A percentile compares a stretch with the other conserved stretches of the same genome.
Conservation (phyloP, 2,329 filamentous ascomycete species). For the Colletotrichum chrysophilum region DNA sequence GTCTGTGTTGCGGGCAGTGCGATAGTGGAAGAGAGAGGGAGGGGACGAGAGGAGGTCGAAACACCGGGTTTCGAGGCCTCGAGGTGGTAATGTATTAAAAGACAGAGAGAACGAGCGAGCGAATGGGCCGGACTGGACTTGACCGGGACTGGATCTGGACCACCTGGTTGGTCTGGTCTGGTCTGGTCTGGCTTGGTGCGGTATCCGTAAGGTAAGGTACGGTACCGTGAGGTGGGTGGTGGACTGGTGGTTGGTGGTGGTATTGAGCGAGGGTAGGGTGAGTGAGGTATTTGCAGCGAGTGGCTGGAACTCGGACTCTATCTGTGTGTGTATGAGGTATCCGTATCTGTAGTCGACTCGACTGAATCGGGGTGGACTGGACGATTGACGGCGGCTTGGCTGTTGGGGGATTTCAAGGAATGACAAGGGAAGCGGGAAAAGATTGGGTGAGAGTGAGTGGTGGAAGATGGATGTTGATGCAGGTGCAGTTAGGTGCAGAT, state of each 20-base stretch:
- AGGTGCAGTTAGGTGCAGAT: not conserved
- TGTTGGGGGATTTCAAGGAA: not conserved
- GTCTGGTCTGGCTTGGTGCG: not conserved
- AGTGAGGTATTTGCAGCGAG: not conserved
- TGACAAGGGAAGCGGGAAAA: not conserved
- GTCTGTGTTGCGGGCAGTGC: not conserved
- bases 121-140: not conserved
- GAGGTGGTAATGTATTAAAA: not conserved
- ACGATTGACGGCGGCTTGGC: not conserved
- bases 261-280: not conserved
- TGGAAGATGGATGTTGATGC: not conserved
- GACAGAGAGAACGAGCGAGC: not conserved
- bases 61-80: conserved; percentile 12
- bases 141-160: not conserved
- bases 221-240: not conserved
- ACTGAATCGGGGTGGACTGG: not conserved
- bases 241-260: not conserved
- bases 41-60: conserved; percentile 10
- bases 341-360: not conserved
- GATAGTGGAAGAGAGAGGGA: not conserved
- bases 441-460: not conserved
- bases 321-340: not conserved
- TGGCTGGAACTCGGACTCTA: not conserved
- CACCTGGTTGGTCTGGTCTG: not conserved
- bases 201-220: not conserved